Evolutionary conservation across 2,329 filamentous ascomycete species (phyloP), one percentile per base, ranked within the genome.

Genomic region (Davidsoniella virescens): DNA sequence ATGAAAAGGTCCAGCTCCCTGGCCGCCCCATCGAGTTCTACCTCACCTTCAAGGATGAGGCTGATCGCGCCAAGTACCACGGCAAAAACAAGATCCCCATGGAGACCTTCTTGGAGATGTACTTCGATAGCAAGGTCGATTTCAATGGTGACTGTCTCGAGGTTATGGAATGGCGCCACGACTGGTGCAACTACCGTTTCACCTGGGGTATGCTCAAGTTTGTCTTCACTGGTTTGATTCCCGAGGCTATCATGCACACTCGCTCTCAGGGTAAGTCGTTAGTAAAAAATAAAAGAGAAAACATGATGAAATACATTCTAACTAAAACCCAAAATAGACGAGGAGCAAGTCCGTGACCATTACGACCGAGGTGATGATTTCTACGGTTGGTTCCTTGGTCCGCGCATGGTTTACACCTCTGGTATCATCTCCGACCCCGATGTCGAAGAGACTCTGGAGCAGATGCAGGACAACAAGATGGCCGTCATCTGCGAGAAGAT

Each of bases 291-390:
- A 4, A 33, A 10, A 16, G 16, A 8, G 6, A 10, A 33, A 33
- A 9, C 2, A 9, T 9, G 10, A 33, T 12, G 3, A 33, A 33
- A 33, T 12, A 33, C 6, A 33, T 33, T 8, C 26, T 33, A 33
- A 33, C 26, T 33, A 9, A 12, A 33, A 8, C 5, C 3, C 10
- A 12, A 33, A 33, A 8, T 43, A 52, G 51, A 96, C 59, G 88
- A 95, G 75, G 90, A 96, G 67, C 92, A 96, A 70, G 88, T 96
- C 52, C 87, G 88, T 63, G 87, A 88, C 66, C 87, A 95, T 72
- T 98, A 98, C 68, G 92, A 96, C 74, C 82, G 87, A 57, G 92
- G 92, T 62, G 87, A 98, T 65, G 92, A 96, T 68, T 94, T 95
- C 70, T 98, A 98, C 73, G 83, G 79, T 64, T 98, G 88, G 87